Evolutionary conservation across 768 basidiomycete genomes (phyloP), one percentile per base, ranked within the genome.

Genomic region (Scleroderma citrinum): DNA sequence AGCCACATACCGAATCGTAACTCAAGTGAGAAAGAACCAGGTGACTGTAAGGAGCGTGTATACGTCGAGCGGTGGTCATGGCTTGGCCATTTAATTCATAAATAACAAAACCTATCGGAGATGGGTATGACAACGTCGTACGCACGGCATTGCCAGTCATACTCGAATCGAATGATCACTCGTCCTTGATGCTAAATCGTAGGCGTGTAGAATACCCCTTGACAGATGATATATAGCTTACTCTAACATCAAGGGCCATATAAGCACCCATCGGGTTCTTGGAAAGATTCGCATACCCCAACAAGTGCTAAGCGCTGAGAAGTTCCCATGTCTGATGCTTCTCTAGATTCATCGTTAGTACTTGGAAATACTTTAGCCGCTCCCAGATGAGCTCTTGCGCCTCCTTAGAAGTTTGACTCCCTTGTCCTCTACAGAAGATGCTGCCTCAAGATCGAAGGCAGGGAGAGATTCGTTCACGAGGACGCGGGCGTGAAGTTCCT

Each of bases 401-500:
- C 17, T 48, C 8, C 19, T 47, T 38, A 12, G 43, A 41, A 13
- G 50, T 19, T 30, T 34, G 57, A 39, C 41, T 42, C 20, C 52
- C 50, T 42, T n/a, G 50, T 45, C 46, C 17, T 55, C 50, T 21
- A 38, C 50, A 26, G 30, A n/a, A 2, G 48, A 38, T 23, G 50
- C 35, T 11, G 40, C 11, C 2, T 46, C 54, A 23, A 69, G 56
- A 39, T 65, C 56, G 39, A 62, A 51, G 31, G 51, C 39, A 41
- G 67, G 68, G 35, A 67, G 36, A 6, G 59, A 50, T n/a, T 59
- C 57, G 43, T 73, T 69, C 17, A 76, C 68, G 1, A 75, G 76
- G 24, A 59, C 54, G 34, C 76, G 66, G 0, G 76, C 72, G 40
- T 64, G 60, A 40, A 66, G 63, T 54, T 78, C 76, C 17, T 76